Conservation (phyloP, 2,329 filamentous ascomycete species). For the Venturiaceae sp. region DNA sequence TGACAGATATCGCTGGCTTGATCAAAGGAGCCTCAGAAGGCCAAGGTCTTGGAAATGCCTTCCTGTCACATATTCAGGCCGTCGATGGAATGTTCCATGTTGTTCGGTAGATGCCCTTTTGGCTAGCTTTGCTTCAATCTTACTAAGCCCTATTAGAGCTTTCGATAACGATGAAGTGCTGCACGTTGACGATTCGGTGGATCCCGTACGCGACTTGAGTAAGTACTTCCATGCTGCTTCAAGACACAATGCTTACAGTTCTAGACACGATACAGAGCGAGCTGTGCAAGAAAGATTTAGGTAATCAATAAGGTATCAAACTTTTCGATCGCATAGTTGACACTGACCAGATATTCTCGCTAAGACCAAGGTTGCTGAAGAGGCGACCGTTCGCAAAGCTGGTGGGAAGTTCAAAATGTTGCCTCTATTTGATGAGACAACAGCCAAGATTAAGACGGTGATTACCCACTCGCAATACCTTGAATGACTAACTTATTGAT, state of each 20-base stretch:
- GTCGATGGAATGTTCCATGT: conserved; percentile 38
- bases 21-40: conserved; percentile 36
- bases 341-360: neutral
- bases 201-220: conserved; percentile 33
- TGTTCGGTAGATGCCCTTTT: conserved; percentile 16
- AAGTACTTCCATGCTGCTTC: conserved; percentile 27
- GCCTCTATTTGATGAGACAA: neutral
- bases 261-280: neutral
- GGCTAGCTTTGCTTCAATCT: neutral
- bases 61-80: conserved; percentile 36
- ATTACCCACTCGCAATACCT: neutral
- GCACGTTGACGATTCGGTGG: conserved; percentile 38
- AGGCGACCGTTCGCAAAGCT: neutral
- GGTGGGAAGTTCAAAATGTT: neutral
- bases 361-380: neutral
- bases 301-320: neutral
- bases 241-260: neutral
- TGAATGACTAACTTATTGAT: neutral
- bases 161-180: conserved; percentile 37
- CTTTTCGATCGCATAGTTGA: neutral
- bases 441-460: neutral
- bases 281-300: neutral
- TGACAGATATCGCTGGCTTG: conserved; percentile 36
- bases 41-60: conserved; percentile 36
- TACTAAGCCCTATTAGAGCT: conserved; percentile 16